A percentile compares a stretch with the other conserved stretches of the same genome.
phyloP scores from a whole-genome alignment of 257 asterid species.

The Lavandula angustifolia region DNA sequence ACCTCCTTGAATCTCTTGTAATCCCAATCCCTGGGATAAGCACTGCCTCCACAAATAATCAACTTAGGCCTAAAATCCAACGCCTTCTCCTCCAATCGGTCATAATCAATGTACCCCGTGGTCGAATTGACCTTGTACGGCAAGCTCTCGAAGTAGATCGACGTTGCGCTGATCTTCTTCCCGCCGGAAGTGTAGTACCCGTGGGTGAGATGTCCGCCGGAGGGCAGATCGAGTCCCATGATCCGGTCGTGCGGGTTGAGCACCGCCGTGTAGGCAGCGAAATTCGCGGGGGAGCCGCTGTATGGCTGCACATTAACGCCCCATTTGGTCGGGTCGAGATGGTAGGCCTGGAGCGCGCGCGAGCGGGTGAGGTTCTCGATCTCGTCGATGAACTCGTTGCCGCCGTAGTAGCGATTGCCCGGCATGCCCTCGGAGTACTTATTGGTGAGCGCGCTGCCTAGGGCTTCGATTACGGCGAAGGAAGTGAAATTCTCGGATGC shows the following conservation, averaged over 20 bases:
- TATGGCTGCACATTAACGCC: slow-evolving; percentile 79
- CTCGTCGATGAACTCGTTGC: slow-evolving; percentile 62
- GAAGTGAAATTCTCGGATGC: slow-evolving; percentile 91
- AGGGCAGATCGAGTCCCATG: slow-evolving; percentile 85
- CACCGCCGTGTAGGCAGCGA: slow-evolving; percentile 80
- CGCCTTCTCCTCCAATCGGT: slow-evolving; percentile 69
- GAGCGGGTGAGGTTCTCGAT: slow-evolving; percentile 67
- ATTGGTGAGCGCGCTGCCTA: slow-evolving; percentile 63
- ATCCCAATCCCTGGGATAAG: slow-evolving; percentile 80
- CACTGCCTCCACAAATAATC: slow-evolving; percentile 94
- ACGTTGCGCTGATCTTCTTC: slow-evolving; percentile 90
- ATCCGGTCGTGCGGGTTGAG: slow-evolving; percentile 79
- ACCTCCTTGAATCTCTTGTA: slow-evolving; percentile 58
- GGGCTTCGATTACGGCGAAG: slow-evolving; percentile 66
- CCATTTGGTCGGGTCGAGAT: slow-evolving; percentile 59
- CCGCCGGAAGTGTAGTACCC: slow-evolving; percentile 80
- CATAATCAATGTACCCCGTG: slow-evolving; percentile 90
- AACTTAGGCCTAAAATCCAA: slow-evolving; percentile 86
- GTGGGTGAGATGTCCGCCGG: slow-evolving; percentile 83
- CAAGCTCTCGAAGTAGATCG: slow-evolving; percentile 90
- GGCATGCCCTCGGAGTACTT: slow-evolving; percentile 71
- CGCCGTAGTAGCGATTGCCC: slow-evolving; percentile 64
- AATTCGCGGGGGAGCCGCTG: slow-evolving; percentile 74
- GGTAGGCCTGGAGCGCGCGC: slow-evolving; percentile 65
- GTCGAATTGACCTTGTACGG: slow-evolving; percentile 83